Evolutionary conservation across 2,329 filamentous ascomycete genomes (phyloP).

Genomic region (Aureobasidium uvarum): DNA sequence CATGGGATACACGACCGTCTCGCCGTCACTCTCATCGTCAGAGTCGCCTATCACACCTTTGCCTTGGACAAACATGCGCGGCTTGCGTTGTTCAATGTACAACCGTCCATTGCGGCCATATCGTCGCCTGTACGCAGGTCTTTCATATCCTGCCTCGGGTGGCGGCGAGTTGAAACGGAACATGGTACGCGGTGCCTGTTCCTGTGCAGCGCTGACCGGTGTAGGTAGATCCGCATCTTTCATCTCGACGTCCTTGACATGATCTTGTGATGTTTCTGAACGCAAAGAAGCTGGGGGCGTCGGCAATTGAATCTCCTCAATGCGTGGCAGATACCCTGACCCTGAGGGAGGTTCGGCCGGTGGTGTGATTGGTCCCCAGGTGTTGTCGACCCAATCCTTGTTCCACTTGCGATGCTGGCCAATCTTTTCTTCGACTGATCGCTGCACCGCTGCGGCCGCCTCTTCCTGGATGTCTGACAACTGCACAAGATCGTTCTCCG

Average conservation of each 20-base stretch:
- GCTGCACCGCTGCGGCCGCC: conserved; percentile 75
- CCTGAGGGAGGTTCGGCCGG: conserved; percentile 56
- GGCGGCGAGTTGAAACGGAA: conserved; percentile 30
- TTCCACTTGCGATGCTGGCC: conserved; percentile 92
- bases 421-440: conserved; percentile 82
- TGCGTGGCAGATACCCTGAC: conserved; percentile 34
- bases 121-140: conserved; percentile 74
- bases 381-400: conserved; percentile 82
- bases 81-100: conserved; percentile 68
- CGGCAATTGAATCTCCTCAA: conserved; percentile 39
- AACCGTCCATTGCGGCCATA: conserved; percentile 80
- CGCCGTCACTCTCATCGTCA: conserved; percentile 79
- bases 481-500: conserved; percentile 75
- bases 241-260: conserved; percentile 43
- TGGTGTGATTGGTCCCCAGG: conserved; percentile 78
- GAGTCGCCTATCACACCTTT: conserved; percentile 66
- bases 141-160: conserved; percentile 26
- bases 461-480: conserved; percentile 76
- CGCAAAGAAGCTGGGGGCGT: conserved; percentile 50
- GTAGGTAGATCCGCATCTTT: conserved; percentile 32
- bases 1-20: conserved; percentile 69
- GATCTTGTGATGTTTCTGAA: conserved; percentile 43
- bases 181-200: conserved; percentile 32
- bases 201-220: conserved; percentile 30
- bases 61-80: conserved; percentile 32